phyloP scores from a whole-genome alignment of 1,284 basidiomycete species.

The Trametes versicolor region DNA sequence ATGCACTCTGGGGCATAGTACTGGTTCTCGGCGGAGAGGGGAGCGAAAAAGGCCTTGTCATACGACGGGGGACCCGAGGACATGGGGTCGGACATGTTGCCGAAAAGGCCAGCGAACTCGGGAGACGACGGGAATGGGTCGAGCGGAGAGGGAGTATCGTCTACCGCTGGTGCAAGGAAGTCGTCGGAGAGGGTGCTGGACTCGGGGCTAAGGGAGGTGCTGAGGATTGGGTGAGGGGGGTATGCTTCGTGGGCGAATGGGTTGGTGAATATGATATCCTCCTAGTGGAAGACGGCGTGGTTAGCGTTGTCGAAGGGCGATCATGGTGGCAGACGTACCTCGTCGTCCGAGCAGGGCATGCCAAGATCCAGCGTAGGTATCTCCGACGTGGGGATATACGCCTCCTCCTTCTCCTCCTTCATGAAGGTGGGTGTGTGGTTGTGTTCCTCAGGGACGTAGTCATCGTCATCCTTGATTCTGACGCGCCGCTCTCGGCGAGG shows the following conservation, averaged over 20 bases:
- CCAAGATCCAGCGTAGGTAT: conserved; percentile 53
- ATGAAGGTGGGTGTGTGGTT: conserved; percentile 1
- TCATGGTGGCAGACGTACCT: background rate
- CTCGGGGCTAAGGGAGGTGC: conserved; percentile 20
- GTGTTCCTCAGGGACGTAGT: conserved; percentile 8
- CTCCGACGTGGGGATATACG: conserved; percentile 49
- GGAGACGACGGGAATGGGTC: background rate
- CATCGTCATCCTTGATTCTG: conserved; percentile 15
- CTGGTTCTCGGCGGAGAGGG: conserved; percentile 1
- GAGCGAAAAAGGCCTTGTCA: background rate
- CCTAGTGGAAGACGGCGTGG: background rate
- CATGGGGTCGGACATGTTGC: background rate
- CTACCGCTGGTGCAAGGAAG: conserved; percentile 20
- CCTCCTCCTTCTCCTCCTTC: conserved; percentile 23
- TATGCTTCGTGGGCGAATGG: conserved; percentile 16
- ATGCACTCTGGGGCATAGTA: conserved; percentile 11
- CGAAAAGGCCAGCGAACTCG: background rate
- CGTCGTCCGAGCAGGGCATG: conserved; percentile 6
- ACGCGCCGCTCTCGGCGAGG: conserved; percentile 9
- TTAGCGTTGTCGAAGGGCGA: background rate
- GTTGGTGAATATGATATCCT: conserved; percentile 16
- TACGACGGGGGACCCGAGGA: background rate
- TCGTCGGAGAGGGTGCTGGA: conserved; percentile 19
- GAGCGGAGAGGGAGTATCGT: background rate
- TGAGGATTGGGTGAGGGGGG: conserved; percentile 2